Base-by-base conservation (phyloP, 306 rosid species). In the Vachellia pachyceras region DNA sequence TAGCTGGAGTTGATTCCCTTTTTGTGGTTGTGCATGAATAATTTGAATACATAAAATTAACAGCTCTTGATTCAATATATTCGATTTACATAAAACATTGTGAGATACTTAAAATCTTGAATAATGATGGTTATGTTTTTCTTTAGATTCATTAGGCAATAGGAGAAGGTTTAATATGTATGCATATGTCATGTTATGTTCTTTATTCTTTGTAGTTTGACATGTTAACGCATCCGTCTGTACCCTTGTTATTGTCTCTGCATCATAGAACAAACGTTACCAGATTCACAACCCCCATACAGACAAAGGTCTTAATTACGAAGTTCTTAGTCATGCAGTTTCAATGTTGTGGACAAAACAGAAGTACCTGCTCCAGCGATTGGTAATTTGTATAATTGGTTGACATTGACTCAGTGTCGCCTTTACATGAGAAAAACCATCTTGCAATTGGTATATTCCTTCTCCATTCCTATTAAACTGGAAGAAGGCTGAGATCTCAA, bases 321-420 rank as follows among this genome's bases (percentile, higher is more conserved):
- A 69, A 69, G 20, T 44, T 75, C 66, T 52, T 35, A 36, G 50
- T 33, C 47, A 17, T 65, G 54, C 58, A 40, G 55, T 65, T 3
- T 33, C 69, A 36, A 35, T 74, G 46, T 47, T 81, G 49, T 81
- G 44, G 49, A 66, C n/a, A 54, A 25, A 33, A 40, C 25, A 23
- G 46, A 65, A 39, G 36, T 64, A 57, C 75, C 18, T 41, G 54
- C 20, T 20, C 52, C 69, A 42, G 75, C 45, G 50, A 14, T 42
- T 75, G 58, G 18, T 75, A 75, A 57, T 76, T 42, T 69, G 77
- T 72, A 75, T 55, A 68, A 82, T 55, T 69, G 37, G 72, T 17
- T 10, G 44, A 57, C 15, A 45, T 14, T 35, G 18, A n/a, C 54
- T 20, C 12, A 7, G 45, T 41, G n/a, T 69, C 45, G 66, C 77